phyloP scores from a whole-genome alignment of 73 alveolate species.

The Paramecium octaurelia region DNA sequence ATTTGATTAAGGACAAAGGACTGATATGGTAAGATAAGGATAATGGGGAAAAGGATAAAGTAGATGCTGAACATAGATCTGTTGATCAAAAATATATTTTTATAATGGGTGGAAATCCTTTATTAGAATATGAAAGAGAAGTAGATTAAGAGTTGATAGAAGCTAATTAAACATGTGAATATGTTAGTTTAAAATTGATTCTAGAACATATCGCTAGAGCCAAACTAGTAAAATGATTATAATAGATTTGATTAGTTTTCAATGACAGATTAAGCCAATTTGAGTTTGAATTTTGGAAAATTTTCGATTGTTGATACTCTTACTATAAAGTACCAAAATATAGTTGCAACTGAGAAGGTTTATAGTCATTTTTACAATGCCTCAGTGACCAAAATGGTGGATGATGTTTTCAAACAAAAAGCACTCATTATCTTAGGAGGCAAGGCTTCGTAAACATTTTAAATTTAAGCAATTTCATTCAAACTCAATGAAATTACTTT shows the following conservation, averaged over 20 bases:
- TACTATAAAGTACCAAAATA: not conserved
- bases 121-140: constrained; percentile 15
- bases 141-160: not conserved
- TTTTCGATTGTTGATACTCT: not conserved
- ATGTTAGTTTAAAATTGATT: not conserved
- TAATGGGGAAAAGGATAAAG: not conserved
- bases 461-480: not conserved
- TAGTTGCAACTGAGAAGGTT: not conserved
- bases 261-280: not conserved
- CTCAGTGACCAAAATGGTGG: not conserved
- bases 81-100: not conserved
- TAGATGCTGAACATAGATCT: not conserved
- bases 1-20: not conserved
- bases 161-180: constrained; percentile 41
- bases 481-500: not conserved
- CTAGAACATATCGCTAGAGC: constrained; percentile 47
- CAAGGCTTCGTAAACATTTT: not conserved
- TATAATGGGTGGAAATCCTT: constrained; percentile 48
- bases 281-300: constrained; percentile 16
- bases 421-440: constrained; percentile 13
- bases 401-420: constrained; percentile 32
- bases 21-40: not conserved
- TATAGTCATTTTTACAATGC: constrained; percentile 37
- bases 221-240: not conserved
- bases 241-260: not conserved